Evolutionary conservation across 768 basidiomycete species (phyloP), one percentile per base, ranked within the genome.

Genomic region (Leucogyrophana mollusca): DNA sequence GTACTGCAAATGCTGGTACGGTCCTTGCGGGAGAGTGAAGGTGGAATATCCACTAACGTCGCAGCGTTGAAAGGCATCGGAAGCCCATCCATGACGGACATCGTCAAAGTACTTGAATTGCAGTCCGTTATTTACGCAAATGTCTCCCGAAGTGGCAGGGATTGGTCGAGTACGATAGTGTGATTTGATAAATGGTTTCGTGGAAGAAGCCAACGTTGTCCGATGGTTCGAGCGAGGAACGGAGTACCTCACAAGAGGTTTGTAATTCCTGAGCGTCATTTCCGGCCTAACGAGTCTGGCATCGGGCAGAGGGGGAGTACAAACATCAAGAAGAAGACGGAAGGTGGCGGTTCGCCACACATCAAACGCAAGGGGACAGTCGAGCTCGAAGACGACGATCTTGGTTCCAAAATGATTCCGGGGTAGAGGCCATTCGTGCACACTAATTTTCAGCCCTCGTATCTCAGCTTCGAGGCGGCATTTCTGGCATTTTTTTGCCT

Each of bases 371-470:
- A 33, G 27, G 8, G 73, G 73, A 36, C 60, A 60, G 9, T 46
- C 34, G 6, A 72, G 53, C 46, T 75, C 71, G 43, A 75, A 74
- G 3, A 74, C 57, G 13, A 60, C 54, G 0, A 56, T 52, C 47
- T 66, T 55, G 1, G 56, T 55, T n/a, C 43, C 27, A 9, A 50
- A 14, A 5, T 8, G 16, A 22, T 61, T 34, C 6, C 50, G 20
- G 3, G 74, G 70, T 20, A 76, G 53, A 2, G 73, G 73, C 72
- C 71, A 72, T 48, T 76, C 74, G 35, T 69, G 59, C 9, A 69
- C 53, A 2, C 23, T 9, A 23, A 75, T 73, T 0, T 14, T 10
- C 51, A 72, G 35, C 0, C 1, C 13, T 0, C 36, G 16, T 0
- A 62, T 61, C 40, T 56, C 7, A 6, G 39, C 44, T 18, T 55